phyloP scores from a whole-genome alignment of 371 early-diverging fungal genomes.

The Funneliformis caledonium region DNA sequence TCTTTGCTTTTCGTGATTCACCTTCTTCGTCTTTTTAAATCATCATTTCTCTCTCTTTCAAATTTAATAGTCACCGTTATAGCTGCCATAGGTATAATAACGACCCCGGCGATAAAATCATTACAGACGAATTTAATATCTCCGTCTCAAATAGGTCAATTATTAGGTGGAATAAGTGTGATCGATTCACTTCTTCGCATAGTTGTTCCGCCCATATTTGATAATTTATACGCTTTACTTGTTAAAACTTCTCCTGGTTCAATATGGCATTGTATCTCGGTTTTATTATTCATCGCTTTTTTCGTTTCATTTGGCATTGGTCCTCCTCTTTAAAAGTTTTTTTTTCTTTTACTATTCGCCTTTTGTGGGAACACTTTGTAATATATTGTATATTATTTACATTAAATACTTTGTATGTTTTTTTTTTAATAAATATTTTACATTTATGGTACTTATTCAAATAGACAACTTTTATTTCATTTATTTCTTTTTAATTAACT shows the following conservation, averaged over 20 bases:
- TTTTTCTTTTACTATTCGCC: too few relatives aligned
- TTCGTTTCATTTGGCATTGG: conserved; percentile 14
- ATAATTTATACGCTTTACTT: conserved; percentile 15
- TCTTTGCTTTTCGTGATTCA: neutral
- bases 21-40: neutral
- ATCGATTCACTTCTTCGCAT: conserved; percentile 20
- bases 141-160: conserved; percentile 18
- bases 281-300: neutral
- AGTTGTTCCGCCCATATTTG: neutral
- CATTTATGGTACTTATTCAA: too few relatives aligned
- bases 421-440: too few relatives aligned
- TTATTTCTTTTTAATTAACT: too few relatives aligned
- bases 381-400: too few relatives aligned
- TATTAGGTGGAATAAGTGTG: conserved; percentile 25
- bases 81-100: neutral
- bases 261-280: neutral
- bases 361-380: too few relatives aligned
- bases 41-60: neutral
- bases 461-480: too few relatives aligned
- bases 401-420: too few relatives aligned
- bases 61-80: conserved; percentile 1
- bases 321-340: neutral
- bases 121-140: conserved; percentile 13
- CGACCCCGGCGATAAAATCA: conserved; percentile 6
- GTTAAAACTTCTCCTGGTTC: neutral